Conservation (phyloP, 2,329 filamentous ascomycete species). For the Cyanodermella asteris region DNA sequence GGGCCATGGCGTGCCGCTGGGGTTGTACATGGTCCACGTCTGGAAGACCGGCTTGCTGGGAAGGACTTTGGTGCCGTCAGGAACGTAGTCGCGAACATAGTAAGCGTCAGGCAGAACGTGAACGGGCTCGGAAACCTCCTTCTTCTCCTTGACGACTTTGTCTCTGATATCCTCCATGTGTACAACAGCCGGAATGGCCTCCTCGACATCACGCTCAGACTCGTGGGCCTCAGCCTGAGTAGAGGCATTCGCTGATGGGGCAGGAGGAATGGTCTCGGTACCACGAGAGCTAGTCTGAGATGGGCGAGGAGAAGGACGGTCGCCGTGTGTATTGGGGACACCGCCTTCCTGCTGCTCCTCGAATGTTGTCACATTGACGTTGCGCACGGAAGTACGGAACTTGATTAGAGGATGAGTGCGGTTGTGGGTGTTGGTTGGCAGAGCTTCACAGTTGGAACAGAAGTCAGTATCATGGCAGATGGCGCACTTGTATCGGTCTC, state of each 20-base stretch:
- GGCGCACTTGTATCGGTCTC: constrained; percentile 88
- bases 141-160: constrained; percentile 11
- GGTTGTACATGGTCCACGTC: constrained; percentile 78
- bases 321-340: constrained; percentile 48
- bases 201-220: constrained; percentile 19
- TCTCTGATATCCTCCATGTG: too few relatives aligned
- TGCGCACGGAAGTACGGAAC: constrained; percentile 79
- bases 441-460: constrained; percentile 81
- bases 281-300: constrained; percentile 22
- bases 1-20: constrained; percentile 61
- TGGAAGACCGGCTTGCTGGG: constrained; percentile 63
- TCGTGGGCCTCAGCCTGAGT: constrained; percentile 48
- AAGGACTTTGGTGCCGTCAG: constrained; percentile 52
- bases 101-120: constrained; percentile 25
- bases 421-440: constrained; percentile 69
- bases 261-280: constrained; percentile 27
- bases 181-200: constrained; percentile 20
- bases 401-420: constrained; percentile 93
- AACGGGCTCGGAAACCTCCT: constrained; percentile 10
- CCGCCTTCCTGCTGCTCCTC: constrained; percentile 52
- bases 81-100: constrained; percentile 58
- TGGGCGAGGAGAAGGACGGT: constrained; percentile 23
- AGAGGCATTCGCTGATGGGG: constrained; percentile 27
- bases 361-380: constrained; percentile 67
- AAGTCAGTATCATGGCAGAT: constrained; percentile 91